Evolutionary conservation across 352 stramenopile species (phyloP), one percentile per base, ranked within the genome.

Genomic region (Pythium monospermum): DNA sequence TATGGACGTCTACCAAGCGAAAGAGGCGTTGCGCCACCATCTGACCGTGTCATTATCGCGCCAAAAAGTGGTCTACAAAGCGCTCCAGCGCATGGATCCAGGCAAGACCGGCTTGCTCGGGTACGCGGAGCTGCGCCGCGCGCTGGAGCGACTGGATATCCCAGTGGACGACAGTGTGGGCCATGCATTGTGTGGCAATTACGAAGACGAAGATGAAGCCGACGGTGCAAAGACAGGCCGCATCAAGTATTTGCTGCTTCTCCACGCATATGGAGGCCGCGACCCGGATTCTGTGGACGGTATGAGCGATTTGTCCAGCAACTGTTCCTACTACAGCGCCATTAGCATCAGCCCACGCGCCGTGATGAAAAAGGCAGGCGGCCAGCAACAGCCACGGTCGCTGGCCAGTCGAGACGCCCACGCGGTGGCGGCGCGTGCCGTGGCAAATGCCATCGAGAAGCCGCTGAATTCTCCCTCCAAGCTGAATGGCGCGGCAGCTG

Each of bases 251-350:
- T 50, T 87, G 12, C 62, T 87, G 50, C 28, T 86, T 6, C 53
- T 90, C 7, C 74, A 87, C 53, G 79, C 76, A 0, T 52, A 77
- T 11, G 79, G 79, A 2, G 79, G 79, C 0, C 69, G 73, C 30
- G 79, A 90, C 39, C 76, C 79, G 0, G 76, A 90, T 39, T 79
- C 69, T 22, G 41, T 87, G 40, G 76, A 79, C 18, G 67, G 54
- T 6, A 70, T 84, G 70, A 87, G 73, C 41, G 79, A 90, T 26
- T 38, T 87, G 2, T 86, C 76, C 2, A 87, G 76, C 58, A 77
- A 87, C 47, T 90, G 79, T 40, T 87, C 76, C 7, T 90, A 90
- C 66, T 90, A 90, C 62, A 83, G 61, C 48, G 70, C 76, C 5
- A 79, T 90, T 25, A 71, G 58, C 13, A 87, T 86, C 43, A 87